Base-by-base conservation (phyloP, 2,329 filamentous ascomycete genomes). In the Hypoxylon sp. region DNA sequence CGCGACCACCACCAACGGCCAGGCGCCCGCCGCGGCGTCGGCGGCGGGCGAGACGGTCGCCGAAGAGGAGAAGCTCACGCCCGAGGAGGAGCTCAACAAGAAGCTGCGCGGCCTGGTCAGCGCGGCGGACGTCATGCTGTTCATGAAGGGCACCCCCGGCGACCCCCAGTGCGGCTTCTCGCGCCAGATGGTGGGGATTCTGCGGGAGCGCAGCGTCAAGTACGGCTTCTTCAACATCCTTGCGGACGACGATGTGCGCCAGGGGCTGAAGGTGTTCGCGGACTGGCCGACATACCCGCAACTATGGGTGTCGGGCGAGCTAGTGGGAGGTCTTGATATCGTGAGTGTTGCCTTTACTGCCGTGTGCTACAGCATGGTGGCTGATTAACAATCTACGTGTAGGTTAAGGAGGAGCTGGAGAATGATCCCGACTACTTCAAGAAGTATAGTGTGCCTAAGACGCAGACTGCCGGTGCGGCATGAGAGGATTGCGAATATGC, bases 141-240 rank as follows among this genome's bases (percentile, higher is more conserved):
- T 99, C 79, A 97, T 97, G 93, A 97, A 97, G 82, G 94, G 93
- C n/a, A 96, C 92, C 2, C 93, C 93, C 0, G 92, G 89, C 68
- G 86, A 88, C 30, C 93, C 93, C 1, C 91, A 97, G 78, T 97
- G 94, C 74, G 93, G 95, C 2, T 99, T 99, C 80, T 97, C 92
- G 70, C 84, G 94, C 70, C 93, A 97, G 80, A 82, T 97, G 46
- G 95, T 99, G 44, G 89, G 83, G 24, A 87, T 99, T 48, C 80
- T 99, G 72, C 87, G 95, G 54, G 94, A 98, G 80, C 90, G 93
- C 75, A 91, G 91, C 51, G 91, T 99, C 64, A 93, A 97, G 77
- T 99, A 98, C 77, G 95, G 95, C 19, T 99, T 99, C 84, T 99
- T 99, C 84, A 98, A 99, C 77, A 99, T 99, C 68, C 80, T 99